Percentiles rank a stretch among this genome's conserved stretches.
Evolutionary conservation across 306 rosid genomes (phyloP).

Genomic region (Trifolium subterraneum): DNA sequence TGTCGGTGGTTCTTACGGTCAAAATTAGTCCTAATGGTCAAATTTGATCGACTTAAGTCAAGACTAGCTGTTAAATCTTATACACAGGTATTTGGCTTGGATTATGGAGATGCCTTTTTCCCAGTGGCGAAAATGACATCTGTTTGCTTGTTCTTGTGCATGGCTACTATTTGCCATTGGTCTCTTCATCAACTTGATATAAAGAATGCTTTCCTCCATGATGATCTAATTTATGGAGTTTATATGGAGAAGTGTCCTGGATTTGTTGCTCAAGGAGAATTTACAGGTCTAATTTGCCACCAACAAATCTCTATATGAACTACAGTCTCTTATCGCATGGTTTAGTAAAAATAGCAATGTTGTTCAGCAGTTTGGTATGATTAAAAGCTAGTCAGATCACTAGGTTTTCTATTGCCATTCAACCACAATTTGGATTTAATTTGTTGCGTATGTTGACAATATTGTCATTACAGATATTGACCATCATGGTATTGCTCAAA

Average conservation of each 20-base stretch:
- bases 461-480: not conserved
- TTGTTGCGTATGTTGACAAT: not conserved
- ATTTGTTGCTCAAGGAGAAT: not conserved
- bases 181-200: not conserved
- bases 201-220: not conserved
- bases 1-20: not conserved
- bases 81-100: not conserved
- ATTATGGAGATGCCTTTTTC: not conserved
- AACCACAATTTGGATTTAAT: not conserved
- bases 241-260: not conserved
- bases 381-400: not conserved
- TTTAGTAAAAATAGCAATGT: not conserved
- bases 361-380: not conserved
- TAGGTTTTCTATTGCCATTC: not conserved
- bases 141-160: not conserved
- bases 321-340: not conserved
- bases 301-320: not conserved
- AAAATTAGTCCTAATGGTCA: not conserved
- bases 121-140: not conserved
- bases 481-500: not conserved
- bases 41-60: not conserved
- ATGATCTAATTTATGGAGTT: not conserved
- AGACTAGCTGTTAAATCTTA: not conserved
- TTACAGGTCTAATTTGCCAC: not conserved
- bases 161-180: not conserved